Conservation (phyloP, 106 monocot genomes). For the Amphibolis antarctica region DNA sequence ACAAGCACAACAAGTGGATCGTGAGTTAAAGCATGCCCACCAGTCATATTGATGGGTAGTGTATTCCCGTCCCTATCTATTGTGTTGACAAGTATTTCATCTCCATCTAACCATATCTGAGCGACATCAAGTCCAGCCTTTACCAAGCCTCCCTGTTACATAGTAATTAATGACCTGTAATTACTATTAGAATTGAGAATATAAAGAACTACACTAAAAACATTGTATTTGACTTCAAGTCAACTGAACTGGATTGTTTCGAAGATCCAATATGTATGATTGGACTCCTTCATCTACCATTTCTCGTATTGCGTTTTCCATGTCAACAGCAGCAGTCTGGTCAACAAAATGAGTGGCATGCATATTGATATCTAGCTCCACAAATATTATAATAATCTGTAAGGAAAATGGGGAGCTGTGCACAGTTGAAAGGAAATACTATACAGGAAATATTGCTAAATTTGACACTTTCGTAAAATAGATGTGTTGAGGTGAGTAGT, state of each 20-base stretch:
- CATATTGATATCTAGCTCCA: background rate
- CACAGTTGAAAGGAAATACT: too few relatives aligned
- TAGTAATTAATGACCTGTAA: background rate
- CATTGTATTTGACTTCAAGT: background rate
- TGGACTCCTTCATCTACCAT: constrained; percentile 85
- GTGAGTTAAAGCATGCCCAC: constrained; percentile 83
- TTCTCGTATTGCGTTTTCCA: constrained; percentile 63
- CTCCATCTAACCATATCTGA: constrained; percentile 94
- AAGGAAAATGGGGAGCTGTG: too few relatives aligned
- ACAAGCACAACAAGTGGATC: constrained; percentile 96
- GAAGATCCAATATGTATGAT: constrained; percentile 89
- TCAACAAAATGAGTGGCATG: background rate
- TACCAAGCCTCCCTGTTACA: constrained; percentile 80
- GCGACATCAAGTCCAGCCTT: constrained; percentile 93
- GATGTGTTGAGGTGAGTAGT: too few relatives aligned
- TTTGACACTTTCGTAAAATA: too few relatives aligned
- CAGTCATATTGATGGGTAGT: constrained; percentile 64
- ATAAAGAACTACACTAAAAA: background rate
- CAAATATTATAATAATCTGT: too few relatives aligned
- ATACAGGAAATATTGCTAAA: too few relatives aligned
- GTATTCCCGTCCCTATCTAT: constrained; percentile 84
- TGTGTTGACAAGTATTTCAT: constrained; percentile 88
- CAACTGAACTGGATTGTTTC: constrained; percentile 80
- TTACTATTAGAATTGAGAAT: background rate
- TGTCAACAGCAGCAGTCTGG: constrained; percentile 89